A percentile compares a stretch with the other conserved stretches of the same genome.
Conservation (phyloP, 768 basidiomycete genomes). For the Pleurotus giganteus region DNA sequence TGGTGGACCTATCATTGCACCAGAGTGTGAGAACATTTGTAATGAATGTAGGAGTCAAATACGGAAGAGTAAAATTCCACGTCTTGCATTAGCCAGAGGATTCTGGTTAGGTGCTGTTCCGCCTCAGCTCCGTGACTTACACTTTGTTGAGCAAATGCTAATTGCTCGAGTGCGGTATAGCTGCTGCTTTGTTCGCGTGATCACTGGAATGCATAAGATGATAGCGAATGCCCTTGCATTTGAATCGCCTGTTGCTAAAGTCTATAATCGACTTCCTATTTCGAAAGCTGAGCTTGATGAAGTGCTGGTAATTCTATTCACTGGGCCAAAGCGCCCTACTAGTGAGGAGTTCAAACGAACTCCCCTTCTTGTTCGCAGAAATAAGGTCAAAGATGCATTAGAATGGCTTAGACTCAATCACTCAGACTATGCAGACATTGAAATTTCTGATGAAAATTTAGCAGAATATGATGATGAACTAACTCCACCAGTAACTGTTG, state of each 20-base stretch:
- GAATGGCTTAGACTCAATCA: constrained; percentile 28
- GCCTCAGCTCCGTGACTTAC: constrained; percentile 17
- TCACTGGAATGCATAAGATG: constrained; percentile 15
- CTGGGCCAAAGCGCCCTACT: constrained; percentile 12
- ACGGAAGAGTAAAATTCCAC: constrained; percentile 12
- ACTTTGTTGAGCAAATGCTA: constrained; percentile 21
- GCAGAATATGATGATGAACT: constrained; percentile 14
- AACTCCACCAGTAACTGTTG: constrained; percentile 13
- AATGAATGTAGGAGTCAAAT: constrained; percentile 5
- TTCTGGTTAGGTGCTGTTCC: constrained; percentile 31
- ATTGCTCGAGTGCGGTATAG: constrained; percentile 18
- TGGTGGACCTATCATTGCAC: constrained; percentile 5
- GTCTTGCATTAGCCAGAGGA: constrained; percentile 25
- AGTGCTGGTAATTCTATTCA: constrained; percentile 17
- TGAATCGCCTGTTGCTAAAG: constrained; percentile 19
- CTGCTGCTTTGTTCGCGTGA: constrained; percentile 19
- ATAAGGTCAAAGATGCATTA: constrained; percentile 19
- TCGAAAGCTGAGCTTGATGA: constrained; percentile 19
- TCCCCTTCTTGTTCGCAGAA: constrained; percentile 21
- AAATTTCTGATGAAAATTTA: constrained; percentile 18
- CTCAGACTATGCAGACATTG: constrained; percentile 21
- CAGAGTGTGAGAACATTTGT: not conserved
- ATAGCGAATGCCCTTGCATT: constrained; percentile 24
- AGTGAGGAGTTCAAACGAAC: constrained; percentile 17
- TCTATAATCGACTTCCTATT: constrained; percentile 21